A percentile compares a stretch with the other conserved stretches of the same genome.
These are phyloP conservation scores for Talaromyces sp. DNA, from an alignment of 2,329 filamentous ascomycete species.

Conservation along the genomic window DNA sequence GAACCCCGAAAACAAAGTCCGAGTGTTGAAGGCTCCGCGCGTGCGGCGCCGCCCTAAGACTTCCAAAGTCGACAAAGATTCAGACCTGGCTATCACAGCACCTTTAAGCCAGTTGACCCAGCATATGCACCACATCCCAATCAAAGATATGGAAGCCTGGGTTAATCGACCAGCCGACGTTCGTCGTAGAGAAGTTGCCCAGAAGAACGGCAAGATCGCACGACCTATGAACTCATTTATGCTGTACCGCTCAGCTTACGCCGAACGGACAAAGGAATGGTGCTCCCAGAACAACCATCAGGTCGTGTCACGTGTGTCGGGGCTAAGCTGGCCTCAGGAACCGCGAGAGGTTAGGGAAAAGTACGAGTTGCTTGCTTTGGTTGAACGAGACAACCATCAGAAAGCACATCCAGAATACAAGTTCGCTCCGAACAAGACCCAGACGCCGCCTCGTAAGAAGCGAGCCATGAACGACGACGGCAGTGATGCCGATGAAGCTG, in stretches of 20 bases:
- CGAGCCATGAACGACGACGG: constrained; percentile 32
- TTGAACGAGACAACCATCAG: constrained; percentile 79
- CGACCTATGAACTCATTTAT: constrained; percentile 98
- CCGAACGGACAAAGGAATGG: constrained; percentile 76
- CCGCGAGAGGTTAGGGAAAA: constrained; percentile 64
- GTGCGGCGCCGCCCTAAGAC: constrained; percentile 18
- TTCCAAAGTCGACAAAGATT: constrained; percentile 13
- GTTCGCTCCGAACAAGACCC: constrained; percentile 76
- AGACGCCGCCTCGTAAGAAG: constrained; percentile 47
- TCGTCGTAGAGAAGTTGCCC: constrained; percentile 62
- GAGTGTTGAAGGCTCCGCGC: constrained; percentile 18
- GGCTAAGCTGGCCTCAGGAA: constrained; percentile 79
- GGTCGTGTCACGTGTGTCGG: constrained; percentile 80
- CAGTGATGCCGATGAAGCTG: constrained; percentile 36
- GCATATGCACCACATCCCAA: constrained; percentile 43
- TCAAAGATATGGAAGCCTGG: constrained; percentile 75
- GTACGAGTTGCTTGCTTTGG: constrained; percentile 72
- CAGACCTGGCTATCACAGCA: constrained; percentile 14
- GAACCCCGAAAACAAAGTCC: constrained; percentile 15
- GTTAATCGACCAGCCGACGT: constrained; percentile 66
- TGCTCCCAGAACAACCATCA: constrained; percentile 89
- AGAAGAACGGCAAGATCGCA: constrained; percentile 73
- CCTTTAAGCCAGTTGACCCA: constrained; percentile 22
- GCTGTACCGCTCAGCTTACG: constrained; percentile 90
- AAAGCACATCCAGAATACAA: constrained; percentile 87